Conservation (phyloP, 2,329 filamentous ascomycete genomes). For the Microcera coccophila region DNA sequence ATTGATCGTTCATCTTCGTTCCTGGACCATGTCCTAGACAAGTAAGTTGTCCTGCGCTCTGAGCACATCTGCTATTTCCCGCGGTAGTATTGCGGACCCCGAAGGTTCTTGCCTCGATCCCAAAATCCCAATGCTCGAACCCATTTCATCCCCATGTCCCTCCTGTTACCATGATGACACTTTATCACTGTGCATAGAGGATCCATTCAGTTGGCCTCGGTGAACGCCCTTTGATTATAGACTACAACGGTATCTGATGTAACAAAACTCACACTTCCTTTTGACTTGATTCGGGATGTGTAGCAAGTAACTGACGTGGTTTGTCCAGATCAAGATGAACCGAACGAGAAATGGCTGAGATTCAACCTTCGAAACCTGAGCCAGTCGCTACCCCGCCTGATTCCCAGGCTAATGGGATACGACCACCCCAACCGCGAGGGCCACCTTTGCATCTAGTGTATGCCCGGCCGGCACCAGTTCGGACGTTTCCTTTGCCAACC, state of each 20-base stretch:
- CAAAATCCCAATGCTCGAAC: background rate
- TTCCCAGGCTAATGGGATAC: constrained; percentile 17
- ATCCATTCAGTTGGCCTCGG: constrained; percentile 56
- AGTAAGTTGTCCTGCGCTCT: constrained; percentile 19
- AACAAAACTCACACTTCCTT: constrained; percentile 21
- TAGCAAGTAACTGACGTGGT: constrained; percentile 11
- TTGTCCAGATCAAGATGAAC: constrained; percentile 45
- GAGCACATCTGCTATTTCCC: background rate
- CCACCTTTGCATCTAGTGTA: constrained; percentile 69
- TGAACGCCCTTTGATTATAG: constrained; percentile 66
- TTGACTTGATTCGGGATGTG: background rate
- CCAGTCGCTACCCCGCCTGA: constrained; percentile 20
- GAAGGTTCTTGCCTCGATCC: too few relatives aligned
- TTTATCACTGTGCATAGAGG: constrained; percentile 55
- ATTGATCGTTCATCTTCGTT: constrained; percentile 20
- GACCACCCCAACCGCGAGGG: constrained; percentile 30
- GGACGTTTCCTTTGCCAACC: constrained; percentile 76
- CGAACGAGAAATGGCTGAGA: constrained; percentile 42
- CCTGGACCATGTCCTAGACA: constrained; percentile 30
- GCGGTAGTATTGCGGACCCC: background rate
- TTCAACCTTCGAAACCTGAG: constrained; percentile 23
- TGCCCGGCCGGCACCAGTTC: constrained; percentile 72
- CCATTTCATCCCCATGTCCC: constrained; percentile 18
- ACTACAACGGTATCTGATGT: constrained; percentile 98
- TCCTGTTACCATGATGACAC: constrained; percentile 57